These are phyloP conservation scores for Elasticomyces elasticus DNA, from an alignment of 495 filamentous ascomycete species.

Conservation along the genomic window DNA sequence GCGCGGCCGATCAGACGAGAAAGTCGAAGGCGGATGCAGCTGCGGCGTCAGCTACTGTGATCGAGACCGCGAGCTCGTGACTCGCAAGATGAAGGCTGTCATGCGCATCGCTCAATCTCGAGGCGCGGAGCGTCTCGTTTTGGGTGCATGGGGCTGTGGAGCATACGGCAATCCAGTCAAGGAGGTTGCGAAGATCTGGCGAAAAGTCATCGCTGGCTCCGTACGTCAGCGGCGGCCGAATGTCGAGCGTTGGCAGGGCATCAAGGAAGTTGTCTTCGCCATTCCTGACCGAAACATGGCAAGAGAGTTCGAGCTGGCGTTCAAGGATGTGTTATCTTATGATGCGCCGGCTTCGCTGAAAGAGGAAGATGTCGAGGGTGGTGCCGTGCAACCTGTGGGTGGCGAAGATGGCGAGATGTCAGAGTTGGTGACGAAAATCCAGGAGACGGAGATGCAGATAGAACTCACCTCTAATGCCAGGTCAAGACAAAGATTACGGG, in stretches of 20 bases:
- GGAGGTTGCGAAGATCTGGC: constrained; percentile 30
- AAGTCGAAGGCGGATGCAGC: constrained; percentile 22
- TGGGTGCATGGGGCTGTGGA: constrained; percentile 35
- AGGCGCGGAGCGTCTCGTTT: constrained; percentile 27
- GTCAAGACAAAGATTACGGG: constrained; percentile 1
- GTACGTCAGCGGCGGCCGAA: constrained; percentile 15
- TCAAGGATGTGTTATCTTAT: constrained; percentile 17
- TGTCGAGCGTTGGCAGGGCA: constrained; percentile 27
- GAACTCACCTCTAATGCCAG: constrained; percentile 6
- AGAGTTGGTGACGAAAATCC: constrained; percentile 10
- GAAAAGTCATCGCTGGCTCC: constrained; percentile 26
- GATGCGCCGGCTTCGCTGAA: constrained; percentile 3
- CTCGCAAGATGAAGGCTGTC: constrained; percentile 32
- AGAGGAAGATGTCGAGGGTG: not conserved
- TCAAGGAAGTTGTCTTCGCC: constrained; percentile 43
- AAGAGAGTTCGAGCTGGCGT: constrained; percentile 25
- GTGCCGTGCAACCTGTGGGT: not conserved
- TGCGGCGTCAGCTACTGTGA: constrained; percentile 29
- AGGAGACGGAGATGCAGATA: constrained; percentile 17
- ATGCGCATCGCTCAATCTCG: constrained; percentile 24
- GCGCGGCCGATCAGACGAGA: constrained; percentile 11
- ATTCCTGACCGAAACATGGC: constrained; percentile 30
- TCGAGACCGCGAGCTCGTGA: constrained; percentile 21
- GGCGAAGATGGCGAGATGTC: not conserved
- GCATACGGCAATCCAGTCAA: constrained; percentile 32